phyloP scores from a whole-genome alignment of 2,329 filamentous ascomycete species.

The Hymenoscyphus salicellus region DNA sequence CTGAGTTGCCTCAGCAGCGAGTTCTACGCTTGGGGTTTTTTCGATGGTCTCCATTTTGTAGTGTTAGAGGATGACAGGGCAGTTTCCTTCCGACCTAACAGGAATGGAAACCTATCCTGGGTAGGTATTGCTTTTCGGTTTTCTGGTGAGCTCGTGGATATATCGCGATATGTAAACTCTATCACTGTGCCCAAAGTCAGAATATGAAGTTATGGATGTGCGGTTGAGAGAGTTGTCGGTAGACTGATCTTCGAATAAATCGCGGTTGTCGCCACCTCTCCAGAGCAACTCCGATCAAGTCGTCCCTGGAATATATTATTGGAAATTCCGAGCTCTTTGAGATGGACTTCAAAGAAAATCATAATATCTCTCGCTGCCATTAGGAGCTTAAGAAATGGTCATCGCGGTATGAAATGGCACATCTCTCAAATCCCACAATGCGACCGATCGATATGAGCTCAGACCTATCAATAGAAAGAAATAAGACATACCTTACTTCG shows the following conservation, averaged over 20 bases:
- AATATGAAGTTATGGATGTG: background rate
- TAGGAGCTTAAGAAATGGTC: background rate
- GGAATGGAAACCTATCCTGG: no score
- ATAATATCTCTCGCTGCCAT: background rate
- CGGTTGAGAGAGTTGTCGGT: no score
- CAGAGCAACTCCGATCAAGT: background rate
- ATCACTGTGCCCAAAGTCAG: background rate
- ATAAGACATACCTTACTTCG: background rate
- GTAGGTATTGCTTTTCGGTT: background rate
- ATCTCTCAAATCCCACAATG: background rate
- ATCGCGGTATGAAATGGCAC: background rate
- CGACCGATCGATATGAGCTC: background rate
- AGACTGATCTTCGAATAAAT: no score
- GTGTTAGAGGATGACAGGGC: background rate
- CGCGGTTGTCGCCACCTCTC: background rate
- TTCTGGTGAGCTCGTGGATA: background rate
- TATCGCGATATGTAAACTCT: background rate
- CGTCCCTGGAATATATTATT: background rate
- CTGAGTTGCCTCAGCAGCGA: constrained; percentile 22
- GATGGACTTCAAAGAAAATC: background rate
- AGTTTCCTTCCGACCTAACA: background rate
- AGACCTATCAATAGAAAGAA: background rate
- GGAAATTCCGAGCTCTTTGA: background rate
- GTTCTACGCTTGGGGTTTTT: constrained; percentile 19
- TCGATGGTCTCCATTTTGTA: background rate